phyloP scores from a whole-genome alignment of 2,329 filamentous ascomycete genomes.

The Microascus cirrosus region DNA sequence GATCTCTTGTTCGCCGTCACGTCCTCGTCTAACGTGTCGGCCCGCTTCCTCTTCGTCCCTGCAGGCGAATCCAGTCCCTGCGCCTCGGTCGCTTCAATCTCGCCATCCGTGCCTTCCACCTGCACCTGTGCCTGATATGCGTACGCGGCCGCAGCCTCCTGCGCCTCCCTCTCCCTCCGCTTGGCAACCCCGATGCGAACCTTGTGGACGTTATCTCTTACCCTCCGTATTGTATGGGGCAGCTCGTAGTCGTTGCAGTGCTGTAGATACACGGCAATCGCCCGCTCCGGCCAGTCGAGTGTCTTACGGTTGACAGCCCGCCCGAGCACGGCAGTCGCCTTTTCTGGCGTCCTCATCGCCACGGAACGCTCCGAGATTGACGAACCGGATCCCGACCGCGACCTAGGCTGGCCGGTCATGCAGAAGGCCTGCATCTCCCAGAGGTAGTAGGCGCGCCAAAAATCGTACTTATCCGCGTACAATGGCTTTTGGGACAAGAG shows the following conservation, averaged over 20 bases:
- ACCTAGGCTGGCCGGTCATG: conserved; percentile 32
- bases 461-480: conserved; percentile 71
- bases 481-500: conserved; percentile 52
- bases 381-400: conserved; percentile 21
- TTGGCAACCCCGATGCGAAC: conserved; percentile 50
- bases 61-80: conserved; percentile 20
- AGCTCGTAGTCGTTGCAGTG: conserved; percentile 89
- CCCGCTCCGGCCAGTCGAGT: conserved; percentile 66
- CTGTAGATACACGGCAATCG: conserved; percentile 62
- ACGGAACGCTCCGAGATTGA: not conserved
- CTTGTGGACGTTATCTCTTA: conserved; percentile 63
- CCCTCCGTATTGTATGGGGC: conserved; percentile 61
- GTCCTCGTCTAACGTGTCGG: conserved; percentile 23
- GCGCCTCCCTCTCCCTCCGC: conserved; percentile 55
- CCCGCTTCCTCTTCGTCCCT: conserved; percentile 64
- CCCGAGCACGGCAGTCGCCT: conserved; percentile 66
- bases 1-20: conserved; percentile 56
- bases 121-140: conserved; percentile 16
- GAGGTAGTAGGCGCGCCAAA: conserved; percentile 85
- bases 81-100: conserved; percentile 8
- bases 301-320: conserved; percentile 52
- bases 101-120: conserved; percentile 14
- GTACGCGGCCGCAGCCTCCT: conserved; percentile 44
- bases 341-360: conserved; percentile 34
- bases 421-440: conserved; percentile 71